Conservation (phyloP, 352 stramenopile genomes). For the Pythium monospermum region DNA sequence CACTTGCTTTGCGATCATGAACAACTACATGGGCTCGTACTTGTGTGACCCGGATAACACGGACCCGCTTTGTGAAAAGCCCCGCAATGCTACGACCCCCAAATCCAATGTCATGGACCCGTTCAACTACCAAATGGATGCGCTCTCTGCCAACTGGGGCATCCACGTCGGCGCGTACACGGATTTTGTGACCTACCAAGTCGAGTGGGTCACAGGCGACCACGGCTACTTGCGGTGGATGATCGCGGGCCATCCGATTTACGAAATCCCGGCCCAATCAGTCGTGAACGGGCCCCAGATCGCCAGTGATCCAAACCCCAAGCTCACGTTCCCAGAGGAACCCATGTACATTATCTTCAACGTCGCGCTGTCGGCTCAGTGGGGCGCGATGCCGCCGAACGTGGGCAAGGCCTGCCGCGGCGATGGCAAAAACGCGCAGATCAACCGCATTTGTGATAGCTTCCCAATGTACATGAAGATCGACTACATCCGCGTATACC, state of each 20-base stretch:
- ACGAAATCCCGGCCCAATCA: conserved; percentile 56
- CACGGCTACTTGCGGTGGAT: conserved; percentile 68
- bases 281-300: conserved; percentile 44
- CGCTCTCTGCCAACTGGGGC: conserved; percentile 61
- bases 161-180: conserved; percentile 65
- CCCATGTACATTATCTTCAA: conserved; percentile 94
- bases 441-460: conserved; percentile 69
- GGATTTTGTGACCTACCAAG: conserved; percentile 49
- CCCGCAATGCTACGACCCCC: conserved; percentile 38
- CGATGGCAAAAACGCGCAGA: conserved; percentile 36
- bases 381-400: conserved; percentile 68
- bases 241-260: conserved; percentile 52
- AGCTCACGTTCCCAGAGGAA: conserved; percentile 73
- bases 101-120: conserved; percentile 54
- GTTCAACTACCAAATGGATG: conserved; percentile 76
- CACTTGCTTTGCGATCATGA: conserved; percentile 55
- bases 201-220: conserved; percentile 69
- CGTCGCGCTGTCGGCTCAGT: conserved; percentile 87
- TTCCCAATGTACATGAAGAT: conserved; percentile 86
- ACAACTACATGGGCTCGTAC: conserved; percentile 59
- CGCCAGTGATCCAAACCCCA: conserved; percentile 36
- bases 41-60: conserved; percentile 61
- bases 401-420: conserved; percentile 45
- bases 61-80: conserved; percentile 36
- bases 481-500: conserved; percentile 80